Base-by-base conservation (phyloP, 176 grass and related monocot species). In the Metroxylon sagu region DNA sequence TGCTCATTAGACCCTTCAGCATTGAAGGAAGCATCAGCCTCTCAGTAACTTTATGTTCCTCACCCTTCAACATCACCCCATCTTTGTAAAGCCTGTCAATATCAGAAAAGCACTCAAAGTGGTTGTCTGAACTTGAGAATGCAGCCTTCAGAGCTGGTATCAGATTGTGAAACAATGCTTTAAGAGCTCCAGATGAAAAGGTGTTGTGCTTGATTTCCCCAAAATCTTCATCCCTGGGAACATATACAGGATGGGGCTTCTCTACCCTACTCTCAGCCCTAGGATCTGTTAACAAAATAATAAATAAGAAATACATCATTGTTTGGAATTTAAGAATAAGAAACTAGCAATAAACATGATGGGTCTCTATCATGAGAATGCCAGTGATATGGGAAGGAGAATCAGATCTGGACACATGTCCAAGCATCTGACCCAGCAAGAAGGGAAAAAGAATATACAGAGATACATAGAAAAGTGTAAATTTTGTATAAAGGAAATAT, bases 231-330 rank as follows among this genome's bases (percentile, higher is more conserved):
- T 73, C 70, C 29, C 70, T 26, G 0, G 70, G 70, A 25, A 73
- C 70, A 43, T 73, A 73, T 25, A 73, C 59, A 49, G 73, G 23
- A 67, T 82, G 60, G 16, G 73, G 55, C 49, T 77, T 82, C 48
- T 77, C 79, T 23, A 76, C 26, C 49, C 55, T 76, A 23, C 61
- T 62, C 68, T 82, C 79, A 50, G 50, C 39, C 18, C 48, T 71
- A 56, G 61, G 79, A 82, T 82, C 79, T 82, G 61, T 62, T 16
- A 16, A 43, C 35, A 43, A 43, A 43, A 10, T 43, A 43, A 43
- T 43, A 43, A 43, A 43, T 14, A 43, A 43, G 5, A 43, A 43
- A 43, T 43, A 2, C 8, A 43, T 43, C 35, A 43, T 43, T 43
- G 35, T 12, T 43, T 43, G 35, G 35, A 43, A 43, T 12, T 43